These are phyloP conservation scores for Saxophila tyrrhenica DNA, from an alignment of 495 filamentous ascomycete genomes.

Conservation along the genomic window DNA sequence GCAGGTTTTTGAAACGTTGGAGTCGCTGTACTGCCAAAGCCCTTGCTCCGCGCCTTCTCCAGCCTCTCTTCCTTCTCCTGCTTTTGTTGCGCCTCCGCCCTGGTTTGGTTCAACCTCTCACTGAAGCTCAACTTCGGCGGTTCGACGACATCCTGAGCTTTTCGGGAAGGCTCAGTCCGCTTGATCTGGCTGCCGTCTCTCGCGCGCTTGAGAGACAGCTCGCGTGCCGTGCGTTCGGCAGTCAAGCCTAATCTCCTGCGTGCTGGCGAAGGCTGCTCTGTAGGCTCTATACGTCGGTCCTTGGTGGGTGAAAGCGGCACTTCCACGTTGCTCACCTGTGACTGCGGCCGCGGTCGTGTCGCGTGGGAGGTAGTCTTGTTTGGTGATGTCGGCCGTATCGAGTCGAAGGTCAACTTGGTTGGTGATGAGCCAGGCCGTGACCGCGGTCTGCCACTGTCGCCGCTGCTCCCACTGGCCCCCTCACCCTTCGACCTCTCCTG, in stretches of 20 bases:
- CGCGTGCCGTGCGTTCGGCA: conserved; percentile 67
- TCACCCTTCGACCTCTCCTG: conserved; percentile 21
- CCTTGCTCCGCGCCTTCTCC: conserved; percentile 50
- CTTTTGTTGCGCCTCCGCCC: conserved; percentile 42
- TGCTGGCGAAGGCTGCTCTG: conserved; percentile 58
- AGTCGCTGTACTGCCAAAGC: conserved; percentile 20
- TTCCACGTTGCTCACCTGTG: conserved; percentile 41
- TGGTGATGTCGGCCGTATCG: conserved; percentile 5
- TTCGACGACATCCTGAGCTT: neutral
- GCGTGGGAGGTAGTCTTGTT: neutral
- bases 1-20: neutral
- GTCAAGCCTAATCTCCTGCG: conserved; percentile 79
- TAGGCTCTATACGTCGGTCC: conserved; percentile 35
- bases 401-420: neutral
- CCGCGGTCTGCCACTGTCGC: neutral
- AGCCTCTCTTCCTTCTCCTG: conserved; percentile 45
- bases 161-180: neutral
- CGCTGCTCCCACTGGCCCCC: conserved; percentile 8
- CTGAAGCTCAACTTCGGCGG: conserved; percentile 56
- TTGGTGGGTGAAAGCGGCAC: conserved; percentile 71
- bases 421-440: neutral
- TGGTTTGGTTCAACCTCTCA: conserved; percentile 64
- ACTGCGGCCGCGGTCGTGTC: neutral
- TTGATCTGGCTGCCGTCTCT: conserved; percentile 13
- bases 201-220: conserved; percentile 75